Percentiles rank a stretch among this genome's conserved stretches.
Evolutionary conservation across 1,139 yeast genomes (phyloP).

Genomic region (Wickerhamiella pararugosa): DNA sequence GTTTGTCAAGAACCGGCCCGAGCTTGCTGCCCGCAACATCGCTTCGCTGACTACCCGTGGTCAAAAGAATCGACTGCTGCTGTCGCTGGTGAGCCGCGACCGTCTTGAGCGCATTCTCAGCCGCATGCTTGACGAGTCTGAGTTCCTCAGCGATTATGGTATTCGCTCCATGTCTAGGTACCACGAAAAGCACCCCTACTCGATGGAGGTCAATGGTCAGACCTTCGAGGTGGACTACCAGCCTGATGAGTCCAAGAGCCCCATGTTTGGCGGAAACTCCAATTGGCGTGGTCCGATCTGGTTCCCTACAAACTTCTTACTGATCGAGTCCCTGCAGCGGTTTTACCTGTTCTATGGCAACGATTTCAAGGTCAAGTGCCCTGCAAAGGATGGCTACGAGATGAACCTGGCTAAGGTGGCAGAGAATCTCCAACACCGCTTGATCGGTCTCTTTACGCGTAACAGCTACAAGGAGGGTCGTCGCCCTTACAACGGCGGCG

Average conservation of each 20-base stretch:
- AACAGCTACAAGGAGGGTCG: slow-evolving; percentile 42
- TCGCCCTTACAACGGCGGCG: slow-evolving; percentile 71
- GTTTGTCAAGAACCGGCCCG: slow-evolving; percentile 62
- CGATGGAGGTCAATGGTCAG: slow-evolving; percentile 73
- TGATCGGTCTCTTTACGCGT: slow-evolving; percentile 65
- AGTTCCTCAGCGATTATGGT: slow-evolving; percentile 77
- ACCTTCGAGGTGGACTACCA: slow-evolving; percentile 62
- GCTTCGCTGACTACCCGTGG: slow-evolving; percentile 77
- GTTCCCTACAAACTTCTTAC: slow-evolving; percentile 85
- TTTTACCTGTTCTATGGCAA: slow-evolving; percentile 86
- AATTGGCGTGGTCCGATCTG: slow-evolving; percentile 99
- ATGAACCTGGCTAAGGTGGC: slow-evolving; percentile 86
- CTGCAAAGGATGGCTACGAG: slow-evolving; percentile 69
- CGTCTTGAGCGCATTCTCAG: slow-evolving; percentile 62
- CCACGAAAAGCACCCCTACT: slow-evolving; percentile 77
- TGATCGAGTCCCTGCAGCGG: slow-evolving; percentile 80
- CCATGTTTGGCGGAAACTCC: slow-evolving; percentile 93
- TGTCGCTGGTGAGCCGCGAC: slow-evolving; percentile 73
- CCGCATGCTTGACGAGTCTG: slow-evolving; percentile 77
- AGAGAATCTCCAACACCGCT: slow-evolving; percentile 77
- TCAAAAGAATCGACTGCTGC: slow-evolving; percentile 67
- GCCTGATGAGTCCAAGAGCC: slow-evolving; percentile 89
- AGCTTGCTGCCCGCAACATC: slow-evolving; percentile 71
- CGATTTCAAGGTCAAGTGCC: slow-evolving; percentile 75
- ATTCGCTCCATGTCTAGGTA: slow-evolving; percentile 78